Percentiles rank a stretch among this genome's conserved stretches.
Conservation (phyloP, 495 filamentous ascomycete species). For the Annulohypoxylon bovei region DNA sequence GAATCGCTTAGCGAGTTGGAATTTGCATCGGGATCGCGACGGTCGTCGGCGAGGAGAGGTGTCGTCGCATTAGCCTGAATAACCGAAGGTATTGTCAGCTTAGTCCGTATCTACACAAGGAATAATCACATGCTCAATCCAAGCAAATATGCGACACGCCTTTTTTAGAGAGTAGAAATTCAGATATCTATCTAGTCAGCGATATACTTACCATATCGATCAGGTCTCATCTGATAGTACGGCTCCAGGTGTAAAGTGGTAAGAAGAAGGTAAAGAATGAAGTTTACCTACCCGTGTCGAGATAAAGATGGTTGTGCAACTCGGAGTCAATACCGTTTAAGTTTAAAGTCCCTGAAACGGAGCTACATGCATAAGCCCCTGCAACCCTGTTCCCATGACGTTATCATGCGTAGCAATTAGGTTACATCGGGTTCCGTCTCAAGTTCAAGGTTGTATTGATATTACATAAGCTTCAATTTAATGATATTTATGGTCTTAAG, state of each 20-base stretch:
- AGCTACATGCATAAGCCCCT: constrained; percentile 29
- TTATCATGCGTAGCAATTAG: constrained; percentile 22
- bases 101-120: neutral
- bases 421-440: neutral
- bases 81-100: constrained; percentile 17
- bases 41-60: constrained; percentile 42
- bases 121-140: neutral
- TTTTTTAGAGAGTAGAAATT: neutral
- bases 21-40: constrained; percentile 23
- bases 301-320: neutral
- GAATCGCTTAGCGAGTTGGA: constrained; percentile 17
- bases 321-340: neutral
- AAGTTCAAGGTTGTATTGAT: neutral
- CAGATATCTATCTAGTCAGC: neutral
- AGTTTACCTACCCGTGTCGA: neutral
- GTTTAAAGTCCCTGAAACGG: constrained; percentile 9
- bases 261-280: neutral
- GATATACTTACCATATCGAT: constrained; percentile 35
- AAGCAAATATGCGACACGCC: neutral
- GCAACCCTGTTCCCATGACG: constrained; percentile 33
- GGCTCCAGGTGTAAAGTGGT: neutral
- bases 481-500: neutral
- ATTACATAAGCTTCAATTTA: neutral
- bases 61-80: constrained; percentile 40
- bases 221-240: constrained; percentile 16